Evolutionary conservation across 148 eudicot genomes (phyloP), one percentile per base, ranked within the genome.

Genomic region (Linanthus parryae): DNA sequence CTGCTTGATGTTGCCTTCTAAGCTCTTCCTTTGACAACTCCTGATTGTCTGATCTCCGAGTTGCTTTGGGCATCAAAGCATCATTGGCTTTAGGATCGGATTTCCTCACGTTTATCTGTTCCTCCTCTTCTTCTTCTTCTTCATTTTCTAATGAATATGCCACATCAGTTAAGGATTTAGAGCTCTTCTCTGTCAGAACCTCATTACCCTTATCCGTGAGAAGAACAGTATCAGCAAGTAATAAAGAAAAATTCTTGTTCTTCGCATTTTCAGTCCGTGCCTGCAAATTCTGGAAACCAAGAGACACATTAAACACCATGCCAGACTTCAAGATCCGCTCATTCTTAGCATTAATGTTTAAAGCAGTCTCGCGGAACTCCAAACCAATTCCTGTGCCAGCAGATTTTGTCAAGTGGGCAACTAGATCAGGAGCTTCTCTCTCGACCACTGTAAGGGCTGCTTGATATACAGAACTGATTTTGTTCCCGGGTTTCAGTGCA

Each of bases 311-410:
- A 15, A 92, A 84, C 15, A 77, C 73, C 96, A 92, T 92, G 23
- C 94, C 96, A 18, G 75, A 58, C 61, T 80, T 84, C 71, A 92
- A 43, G 33, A 75, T 50, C 23, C 75, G 58, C 1, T 87, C 90
- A 64, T 84, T 92, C 68, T 81, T 92, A 16, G 69, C 69, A 62
- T 82, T 84, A 56, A 92, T 77, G 52, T 37, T 76, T 38, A 78
- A 63, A 7, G 94, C 85, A 3, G 98, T 73, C 64, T 92, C 98
- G 15, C 98, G 81, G 44, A 92, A 92, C 70, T 92, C 96, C 29
- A 92, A 68, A 58, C 96, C 98, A 3, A 87, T 84, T 8, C 98
- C 96, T 8, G 96, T 92, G 16, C 98, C 98, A 9, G 85, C 98
- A 31, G 94, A 68, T 66, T 80, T 87, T 28, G 98, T 87, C 73